These are phyloP conservation scores for Elasticomyces elasticus DNA, from an alignment of 495 filamentous ascomycete species.

Conservation along the genomic window DNA sequence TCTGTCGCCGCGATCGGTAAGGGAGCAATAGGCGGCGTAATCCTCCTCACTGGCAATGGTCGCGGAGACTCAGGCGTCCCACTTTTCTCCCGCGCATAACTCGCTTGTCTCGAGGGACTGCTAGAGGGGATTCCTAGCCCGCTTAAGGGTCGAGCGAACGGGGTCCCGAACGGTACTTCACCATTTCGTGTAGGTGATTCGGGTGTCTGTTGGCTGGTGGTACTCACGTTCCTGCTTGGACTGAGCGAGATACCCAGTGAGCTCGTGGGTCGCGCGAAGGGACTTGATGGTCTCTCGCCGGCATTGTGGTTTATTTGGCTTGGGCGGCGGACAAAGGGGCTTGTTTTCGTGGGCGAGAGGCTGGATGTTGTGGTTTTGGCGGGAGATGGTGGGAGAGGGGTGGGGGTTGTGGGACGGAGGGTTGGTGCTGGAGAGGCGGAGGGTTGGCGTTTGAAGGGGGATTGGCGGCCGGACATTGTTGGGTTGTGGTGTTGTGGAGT, in stretches of 20 bases:
- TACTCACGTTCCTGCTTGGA: slow-evolving; percentile 10
- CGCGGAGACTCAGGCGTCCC: background rate
- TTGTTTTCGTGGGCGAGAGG: slow-evolving; percentile 19
- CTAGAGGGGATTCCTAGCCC: too few species aligned
- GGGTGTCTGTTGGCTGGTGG: too few species aligned
- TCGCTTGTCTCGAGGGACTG: too few species aligned
- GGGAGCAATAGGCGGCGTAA: background rate
- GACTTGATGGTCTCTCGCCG: slow-evolving; percentile 10
- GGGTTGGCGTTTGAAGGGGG: slow-evolving; percentile 19
- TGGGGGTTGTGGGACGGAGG: slow-evolving; percentile 14
- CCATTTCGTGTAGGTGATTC: too few species aligned
- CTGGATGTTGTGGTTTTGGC: slow-evolving; percentile 4
- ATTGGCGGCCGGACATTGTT: slow-evolving; percentile 19
- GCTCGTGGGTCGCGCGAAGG: slow-evolving; percentile 16
- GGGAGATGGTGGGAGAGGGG: background rate
- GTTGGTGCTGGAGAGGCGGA: slow-evolving; percentile 19
- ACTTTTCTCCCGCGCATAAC: background rate
- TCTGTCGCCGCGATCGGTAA: background rate
- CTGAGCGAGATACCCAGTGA: slow-evolving; percentile 9
- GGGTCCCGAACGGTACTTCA: too few species aligned
- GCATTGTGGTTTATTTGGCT: slow-evolving; percentile 16
- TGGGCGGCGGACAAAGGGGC: slow-evolving; percentile 20
- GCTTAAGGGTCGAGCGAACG: too few species aligned
- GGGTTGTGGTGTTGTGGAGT: too few species aligned
- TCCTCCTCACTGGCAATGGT: background rate